Evolutionary conservation across 2,329 filamentous ascomycete species (phyloP).

Genomic region (Claviceps cyperi): DNA sequence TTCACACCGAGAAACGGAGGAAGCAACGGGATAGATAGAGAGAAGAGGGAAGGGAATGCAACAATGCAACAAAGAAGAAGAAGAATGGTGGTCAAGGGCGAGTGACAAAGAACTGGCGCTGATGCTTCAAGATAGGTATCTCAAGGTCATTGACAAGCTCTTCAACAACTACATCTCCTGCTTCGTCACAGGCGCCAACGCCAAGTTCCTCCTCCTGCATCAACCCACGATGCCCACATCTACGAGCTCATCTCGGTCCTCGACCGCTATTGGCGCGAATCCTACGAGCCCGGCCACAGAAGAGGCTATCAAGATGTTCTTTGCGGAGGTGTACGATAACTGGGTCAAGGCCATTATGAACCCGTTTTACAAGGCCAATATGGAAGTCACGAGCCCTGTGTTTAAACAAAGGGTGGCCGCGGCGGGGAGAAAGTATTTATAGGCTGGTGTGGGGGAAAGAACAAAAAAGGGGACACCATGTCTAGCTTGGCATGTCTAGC

Average conservation of each 20-base stretch:
- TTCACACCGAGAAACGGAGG: too few species aligned
- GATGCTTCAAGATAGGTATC: constrained; percentile 46
- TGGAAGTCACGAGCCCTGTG: constrained; percentile 72
- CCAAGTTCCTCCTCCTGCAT: constrained; percentile 88
- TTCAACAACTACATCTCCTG: constrained; percentile 91
- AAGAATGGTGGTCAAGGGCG: too few species aligned
- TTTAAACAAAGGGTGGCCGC: constrained; percentile 72
- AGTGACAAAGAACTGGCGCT: background rate
- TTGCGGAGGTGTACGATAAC: constrained; percentile 86
- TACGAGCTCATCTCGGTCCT: constrained; percentile 35
- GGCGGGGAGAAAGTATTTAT: constrained; percentile 87
- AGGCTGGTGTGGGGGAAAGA: background rate
- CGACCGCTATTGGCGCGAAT: constrained; percentile 65
- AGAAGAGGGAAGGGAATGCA: too few species aligned
- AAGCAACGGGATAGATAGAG: too few species aligned
- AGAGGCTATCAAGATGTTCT: constrained; percentile 90
- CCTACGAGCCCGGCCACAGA: constrained; percentile 82
- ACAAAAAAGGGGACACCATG: too few species aligned
- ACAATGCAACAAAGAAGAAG: too few species aligned
- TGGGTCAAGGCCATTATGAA: constrained; percentile 97
- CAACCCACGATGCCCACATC: constrained; percentile 44
- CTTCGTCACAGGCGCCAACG: constrained; percentile 84
- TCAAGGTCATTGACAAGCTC: constrained; percentile 94
- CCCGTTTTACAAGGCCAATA: constrained; percentile 80
- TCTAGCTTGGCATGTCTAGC: too few species aligned